Conservation (phyloP, 495 filamentous ascomycete species). For the Hypoxylon subgilvum region DNA sequence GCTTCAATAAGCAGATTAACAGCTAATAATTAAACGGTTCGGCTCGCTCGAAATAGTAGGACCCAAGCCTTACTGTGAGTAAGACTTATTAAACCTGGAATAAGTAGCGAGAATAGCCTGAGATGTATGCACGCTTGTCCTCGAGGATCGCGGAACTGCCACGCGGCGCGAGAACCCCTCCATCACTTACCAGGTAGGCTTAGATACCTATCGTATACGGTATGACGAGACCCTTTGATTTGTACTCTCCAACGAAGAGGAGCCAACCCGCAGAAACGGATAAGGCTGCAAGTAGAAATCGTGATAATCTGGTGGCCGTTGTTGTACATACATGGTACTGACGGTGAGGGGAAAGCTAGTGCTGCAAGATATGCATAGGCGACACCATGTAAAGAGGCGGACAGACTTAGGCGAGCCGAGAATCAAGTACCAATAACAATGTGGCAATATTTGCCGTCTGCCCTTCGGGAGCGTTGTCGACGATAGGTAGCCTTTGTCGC, state of each 20-base stretch:
- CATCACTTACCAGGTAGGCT: no score
- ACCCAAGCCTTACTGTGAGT: slow-evolving; percentile 5
- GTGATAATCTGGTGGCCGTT: slow-evolving; percentile 16
- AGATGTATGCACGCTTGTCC: not conserved
- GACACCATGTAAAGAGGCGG: no score
- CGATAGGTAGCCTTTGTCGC: slow-evolving; percentile 19
- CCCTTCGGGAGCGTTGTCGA: slow-evolving; percentile 26
- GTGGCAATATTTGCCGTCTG: slow-evolving; percentile 39
- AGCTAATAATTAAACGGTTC: slow-evolving; percentile 1
- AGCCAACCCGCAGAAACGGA: slow-evolving; percentile 16
- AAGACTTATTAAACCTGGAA: no score
- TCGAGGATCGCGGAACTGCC: slow-evolving; percentile 22
- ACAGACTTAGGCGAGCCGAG: slow-evolving; percentile 25
- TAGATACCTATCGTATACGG: slow-evolving; percentile 12
- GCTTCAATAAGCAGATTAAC: not conserved
- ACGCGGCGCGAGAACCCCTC: slow-evolving; percentile 17
- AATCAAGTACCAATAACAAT: slow-evolving; percentile 28
- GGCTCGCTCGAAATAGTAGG: slow-evolving; percentile 5
- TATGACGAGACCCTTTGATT: slow-evolving; percentile 3
- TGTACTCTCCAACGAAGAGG: slow-evolving; percentile 8
- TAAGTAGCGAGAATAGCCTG: no score
- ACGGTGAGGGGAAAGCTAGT: slow-evolving; percentile 28
- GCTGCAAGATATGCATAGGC: slow-evolving; percentile 40
- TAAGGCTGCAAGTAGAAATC: slow-evolving; percentile 31
- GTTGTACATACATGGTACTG: no score